These are phyloP conservation scores for Pseudozyma hubeiensis DNA, from an alignment of 1,284 basidiomycete species.

Conservation along the genomic window DNA sequence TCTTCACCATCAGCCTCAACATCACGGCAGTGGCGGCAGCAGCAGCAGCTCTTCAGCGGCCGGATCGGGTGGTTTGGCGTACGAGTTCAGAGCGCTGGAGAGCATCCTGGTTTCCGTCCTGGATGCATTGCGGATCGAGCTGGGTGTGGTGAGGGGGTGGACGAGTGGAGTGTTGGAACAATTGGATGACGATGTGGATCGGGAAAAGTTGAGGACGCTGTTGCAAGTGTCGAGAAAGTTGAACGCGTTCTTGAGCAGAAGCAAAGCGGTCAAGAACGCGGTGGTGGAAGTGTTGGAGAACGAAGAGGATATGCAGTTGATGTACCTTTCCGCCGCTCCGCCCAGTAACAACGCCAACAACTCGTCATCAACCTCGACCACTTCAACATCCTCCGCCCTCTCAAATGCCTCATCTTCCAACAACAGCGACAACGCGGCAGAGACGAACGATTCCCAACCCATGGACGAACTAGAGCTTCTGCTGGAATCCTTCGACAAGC, in stretches of 20 bases:
- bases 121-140: conserved; percentile 59
- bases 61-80: conserved; percentile 40
- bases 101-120: conserved; percentile 60
- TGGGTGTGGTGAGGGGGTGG: conserved; percentile 52
- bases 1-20: neutral
- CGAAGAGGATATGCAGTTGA: conserved; percentile 80
- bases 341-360: conserved; percentile 2
- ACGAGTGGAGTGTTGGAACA: conserved; percentile 51
- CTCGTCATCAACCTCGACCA: neutral
- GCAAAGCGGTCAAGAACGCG: conserved; percentile 53
- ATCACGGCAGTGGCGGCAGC: neutral
- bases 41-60: neutral
- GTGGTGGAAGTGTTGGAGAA: conserved; percentile 61
- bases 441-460: conserved; percentile 8
- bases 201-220: conserved; percentile 59
- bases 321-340: conserved; percentile 74
- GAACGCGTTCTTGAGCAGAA: conserved; percentile 51
- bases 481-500: conserved; percentile 92
- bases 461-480: conserved; percentile 86
- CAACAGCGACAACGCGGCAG: neutral
- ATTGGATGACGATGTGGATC: conserved; percentile 62
- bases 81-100: conserved; percentile 64
- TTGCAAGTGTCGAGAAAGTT: conserved; percentile 60
- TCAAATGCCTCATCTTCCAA: neutral
- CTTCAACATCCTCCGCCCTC: neutral